Evolutionary conservation across 2,329 filamentous ascomycete genomes (phyloP), one percentile per base, ranked within the genome.

Genomic region (Spiromastix sp.): DNA sequence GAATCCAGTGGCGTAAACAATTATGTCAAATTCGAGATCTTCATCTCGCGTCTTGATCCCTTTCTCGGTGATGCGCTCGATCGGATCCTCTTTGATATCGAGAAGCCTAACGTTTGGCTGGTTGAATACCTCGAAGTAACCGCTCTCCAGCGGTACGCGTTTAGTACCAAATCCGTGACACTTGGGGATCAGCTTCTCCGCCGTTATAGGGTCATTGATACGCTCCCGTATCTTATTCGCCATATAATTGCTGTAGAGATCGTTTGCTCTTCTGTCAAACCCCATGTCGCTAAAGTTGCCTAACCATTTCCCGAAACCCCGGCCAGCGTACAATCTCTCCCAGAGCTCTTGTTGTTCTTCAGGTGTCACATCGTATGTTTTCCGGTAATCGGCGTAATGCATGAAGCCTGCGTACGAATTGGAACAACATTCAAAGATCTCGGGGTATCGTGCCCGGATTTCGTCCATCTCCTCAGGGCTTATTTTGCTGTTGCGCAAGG

Each of bases 151-250:
- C 1, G 52, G 62, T 3, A 56, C 56, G 0, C 71, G 61, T 54
- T 74, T 78, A 28, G 63, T 56, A 8, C 68, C 74, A 42, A 73
- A 74, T 13, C 60, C 66, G 43, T 76, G 68, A 30, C 70, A 52
- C 2, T 60, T 40, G 0, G 74, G 75, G 0, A 70, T 71, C 4
- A 79, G 59, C 2, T 76, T 41, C 11, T 76, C 68, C 25, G 63
- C 51, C 48, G 66, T 65, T 24, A 51, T 52, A 0, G 68, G 60
- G 42, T 78, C 69, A 0, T 57, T 52, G 28, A 79, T 63, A 2
- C 73, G 61, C 3, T 53, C 57, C 1, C 70, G 63, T 0, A 62
- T 64, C 49, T 73, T 73, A 43, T 64, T 61, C 1, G 57, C 60
- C 70, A 73, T 77, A 49, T 76, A 74, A 8, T 67, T 56, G 46